Base-by-base conservation (phyloP, 2,329 filamentous ascomycete species). In the Chrysosphaeria jannelii region DNA sequence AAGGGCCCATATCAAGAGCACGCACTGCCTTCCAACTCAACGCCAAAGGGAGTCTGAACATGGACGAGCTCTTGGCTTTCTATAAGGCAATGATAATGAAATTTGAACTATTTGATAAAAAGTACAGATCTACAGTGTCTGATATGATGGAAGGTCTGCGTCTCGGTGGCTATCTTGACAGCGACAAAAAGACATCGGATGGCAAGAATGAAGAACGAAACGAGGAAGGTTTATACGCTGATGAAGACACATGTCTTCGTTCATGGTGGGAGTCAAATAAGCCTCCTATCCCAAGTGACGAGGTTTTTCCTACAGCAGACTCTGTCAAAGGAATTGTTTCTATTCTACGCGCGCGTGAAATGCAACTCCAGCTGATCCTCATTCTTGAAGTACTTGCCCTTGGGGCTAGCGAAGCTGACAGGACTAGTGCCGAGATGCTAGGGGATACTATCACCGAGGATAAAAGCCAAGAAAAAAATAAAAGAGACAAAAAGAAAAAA, bases 281-380 rank as follows among this genome's bases (percentile, higher is more conserved):
- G 35, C 52, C 56, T 2, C 51, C 53, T 22, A 34, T 39, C 15
- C 40, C 31, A 8, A 49, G 54, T 20, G 47, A 57, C 12, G 54
- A 62, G 25, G 41, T 42, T 8, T 39, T 42, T 21, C 40, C 49
- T 24, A 41, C 54, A 2, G 42, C 50, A 4, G 47, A 57, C 10
- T 53, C 62, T 15, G 47, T 62, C 25, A 68, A 57, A 35, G 53
- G 58, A 11, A 57, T 67, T 19, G 45, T 66, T n/a, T 56, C 63
- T 3, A 53, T 62, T 24, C 42, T 81, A 19, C 58, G 71, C 20
- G 64, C 67, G 13, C 54, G 74, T 28, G 74, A 85, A 44, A 78
- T 71, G 0, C 67, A 79, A 34, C 46, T 79, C 19, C 74, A 85
- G 38, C 61, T 81, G 43, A 75, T 81, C 25, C 39, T 85, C 15